A percentile compares a stretch with the other conserved stretches of the same genome.
Evolutionary conservation across 2,329 filamentous ascomycete species (phyloP).

Genomic region (Fusarium sp.): DNA sequence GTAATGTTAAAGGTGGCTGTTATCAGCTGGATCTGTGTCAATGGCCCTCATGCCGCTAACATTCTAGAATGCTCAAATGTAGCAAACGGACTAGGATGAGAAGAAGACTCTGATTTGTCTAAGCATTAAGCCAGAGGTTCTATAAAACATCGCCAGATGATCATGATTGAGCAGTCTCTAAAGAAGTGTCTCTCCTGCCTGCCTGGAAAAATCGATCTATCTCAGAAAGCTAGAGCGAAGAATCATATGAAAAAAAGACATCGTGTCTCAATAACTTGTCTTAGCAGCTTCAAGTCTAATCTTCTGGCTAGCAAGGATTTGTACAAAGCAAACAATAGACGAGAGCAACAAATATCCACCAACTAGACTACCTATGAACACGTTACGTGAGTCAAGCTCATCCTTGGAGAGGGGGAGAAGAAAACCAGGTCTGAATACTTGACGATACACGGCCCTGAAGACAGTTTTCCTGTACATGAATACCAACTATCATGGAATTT

Average conservation of each 20-base stretch:
- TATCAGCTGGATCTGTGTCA: not conserved
- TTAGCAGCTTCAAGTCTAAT: not conserved
- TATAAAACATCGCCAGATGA: not conserved
- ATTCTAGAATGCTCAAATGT: not conserved
- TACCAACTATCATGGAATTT: not conserved
- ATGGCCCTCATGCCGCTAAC: not conserved
- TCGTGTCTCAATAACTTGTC: not conserved
- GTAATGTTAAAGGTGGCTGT: not conserved
- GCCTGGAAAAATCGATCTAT: not conserved
- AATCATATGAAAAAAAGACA: no score
- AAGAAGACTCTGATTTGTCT: not conserved
- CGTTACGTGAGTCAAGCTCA: not conserved
- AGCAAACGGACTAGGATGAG: not conserved
- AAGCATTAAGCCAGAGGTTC: not conserved
- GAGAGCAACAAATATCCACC: not conserved
- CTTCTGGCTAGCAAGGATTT: not conserved
- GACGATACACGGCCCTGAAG: not conserved
- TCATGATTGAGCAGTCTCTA: not conserved
- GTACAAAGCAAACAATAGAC: not conserved
- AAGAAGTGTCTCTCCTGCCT: not conserved
- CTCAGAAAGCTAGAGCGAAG: not conserved
- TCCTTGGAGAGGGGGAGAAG: not conserved
- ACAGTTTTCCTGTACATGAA: not conserved
- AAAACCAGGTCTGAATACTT: not conserved
- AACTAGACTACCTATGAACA: not conserved